Evolutionary conservation across 1,284 basidiomycete species (phyloP).

Genomic region (Cryptococcus hybrid): DNA sequence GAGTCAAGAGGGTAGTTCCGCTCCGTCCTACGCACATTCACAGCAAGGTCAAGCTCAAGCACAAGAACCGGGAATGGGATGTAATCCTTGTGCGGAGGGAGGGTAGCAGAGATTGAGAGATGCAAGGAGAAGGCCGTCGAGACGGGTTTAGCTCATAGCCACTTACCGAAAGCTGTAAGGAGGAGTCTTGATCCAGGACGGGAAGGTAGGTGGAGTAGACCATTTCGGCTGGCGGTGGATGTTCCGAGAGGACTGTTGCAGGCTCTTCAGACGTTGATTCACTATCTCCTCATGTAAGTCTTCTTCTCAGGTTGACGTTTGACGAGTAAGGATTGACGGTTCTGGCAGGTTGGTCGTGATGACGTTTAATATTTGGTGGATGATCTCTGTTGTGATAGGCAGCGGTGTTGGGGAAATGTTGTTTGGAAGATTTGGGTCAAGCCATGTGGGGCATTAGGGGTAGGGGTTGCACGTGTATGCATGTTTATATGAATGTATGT

Average conservation of each 20-base stretch:
- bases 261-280: slow-evolving; percentile 29
- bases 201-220: slow-evolving; percentile 26
- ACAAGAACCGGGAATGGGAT: neutral
- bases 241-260: slow-evolving; percentile 34
- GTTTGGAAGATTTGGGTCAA: slow-evolving; percentile 34
- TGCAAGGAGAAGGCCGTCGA: neutral
- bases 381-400: slow-evolving; percentile 41
- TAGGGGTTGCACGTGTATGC: too few relatives aligned
- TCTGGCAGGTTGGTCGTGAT: slow-evolving; percentile 38
- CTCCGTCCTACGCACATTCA: too few relatives aligned
- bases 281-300: slow-evolving; percentile 41
- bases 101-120: slow-evolving; percentile 2
- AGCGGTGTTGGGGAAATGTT: slow-evolving; percentile 42
- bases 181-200: slow-evolving; percentile 20
- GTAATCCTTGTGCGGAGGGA: neutral
- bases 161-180: slow-evolving; percentile 24
- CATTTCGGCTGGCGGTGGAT: slow-evolving; percentile 33
- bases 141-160: neutral
- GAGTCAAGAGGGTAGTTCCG: too few relatives aligned
- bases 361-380: slow-evolving; percentile 49
- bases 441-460: slow-evolving; percentile 2
- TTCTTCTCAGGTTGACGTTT: neutral
- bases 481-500: too few relatives aligned
- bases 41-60: neutral
- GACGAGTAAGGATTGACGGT: neutral